Evolutionary conservation across 371 early-diverging fungal genomes (phyloP).

Genomic region (Rhizopus delemar): DNA sequence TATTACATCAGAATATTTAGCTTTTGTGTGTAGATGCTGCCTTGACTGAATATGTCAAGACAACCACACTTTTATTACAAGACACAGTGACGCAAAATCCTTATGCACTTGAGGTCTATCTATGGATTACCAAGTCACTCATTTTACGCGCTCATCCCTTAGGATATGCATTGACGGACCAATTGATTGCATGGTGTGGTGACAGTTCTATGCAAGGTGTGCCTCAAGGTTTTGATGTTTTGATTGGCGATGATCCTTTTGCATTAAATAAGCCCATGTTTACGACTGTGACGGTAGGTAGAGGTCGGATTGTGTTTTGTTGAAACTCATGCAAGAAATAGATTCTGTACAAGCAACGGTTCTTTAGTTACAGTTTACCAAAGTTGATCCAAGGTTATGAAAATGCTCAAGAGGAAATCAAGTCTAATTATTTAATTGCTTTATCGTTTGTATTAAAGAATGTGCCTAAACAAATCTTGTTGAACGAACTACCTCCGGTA

Average conservation of each 20-base stretch:
- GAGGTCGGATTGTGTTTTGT: too few relatives aligned
- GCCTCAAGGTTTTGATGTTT: conserved; percentile 66
- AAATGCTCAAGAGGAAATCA: conserved; percentile 39
- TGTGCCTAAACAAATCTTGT: conserved; percentile 78
- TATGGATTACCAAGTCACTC: conserved; percentile 66
- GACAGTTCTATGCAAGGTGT: conserved; percentile 50
- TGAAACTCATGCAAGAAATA: conserved; percentile 20
- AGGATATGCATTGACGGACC: conserved; percentile 61
- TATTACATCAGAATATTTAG: conserved; percentile 7
- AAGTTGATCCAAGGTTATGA: conserved; percentile 68
- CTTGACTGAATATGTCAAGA: conserved; percentile 37
- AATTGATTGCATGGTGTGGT: conserved; percentile 58
- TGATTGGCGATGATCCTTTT: conserved; percentile 69
- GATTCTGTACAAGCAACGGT: conserved; percentile 81
- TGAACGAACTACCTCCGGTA: conserved; percentile 76
- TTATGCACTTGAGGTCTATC: conserved; percentile 37
- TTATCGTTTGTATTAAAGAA: conserved; percentile 80
- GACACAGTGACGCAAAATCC: conserved; percentile 21
- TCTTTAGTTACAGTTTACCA: conserved; percentile 77
- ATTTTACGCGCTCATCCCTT: conserved; percentile 52
- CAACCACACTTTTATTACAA: conserved; percentile 25
- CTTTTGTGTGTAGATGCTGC: conserved; percentile 26
- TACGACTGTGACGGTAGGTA: conserved; percentile 66
- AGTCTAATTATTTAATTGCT: conserved; percentile 74
- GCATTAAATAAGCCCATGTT: conserved; percentile 72